Evolutionary conservation across 208 protist genomes (phyloP).

Genomic region (Sergeia podlipaevii): DNA sequence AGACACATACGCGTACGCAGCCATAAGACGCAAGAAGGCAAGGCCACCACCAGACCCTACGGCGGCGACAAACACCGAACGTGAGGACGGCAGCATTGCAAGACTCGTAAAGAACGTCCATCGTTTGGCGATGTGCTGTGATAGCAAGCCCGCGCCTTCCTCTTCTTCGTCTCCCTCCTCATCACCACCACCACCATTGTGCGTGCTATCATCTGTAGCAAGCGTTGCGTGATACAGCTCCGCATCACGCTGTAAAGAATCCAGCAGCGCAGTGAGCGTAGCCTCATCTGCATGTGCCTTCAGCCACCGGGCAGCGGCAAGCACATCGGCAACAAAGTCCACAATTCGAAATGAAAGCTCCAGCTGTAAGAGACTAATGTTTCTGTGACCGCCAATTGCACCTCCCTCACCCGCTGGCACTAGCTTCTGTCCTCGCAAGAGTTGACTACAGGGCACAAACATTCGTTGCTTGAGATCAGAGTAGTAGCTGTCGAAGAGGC

Average conservation of each 20-base stretch:
- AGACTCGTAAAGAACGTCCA: slow-evolving; percentile 13
- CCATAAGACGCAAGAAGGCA: slow-evolving; percentile 28
- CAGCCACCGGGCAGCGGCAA: slow-evolving; percentile 32
- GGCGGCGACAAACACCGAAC: background rate
- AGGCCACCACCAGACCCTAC: background rate
- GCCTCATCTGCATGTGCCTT: slow-evolving; percentile 14
- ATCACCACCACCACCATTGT: background rate
- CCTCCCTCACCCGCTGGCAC: too few relatives aligned
- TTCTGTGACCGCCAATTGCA: too few relatives aligned
- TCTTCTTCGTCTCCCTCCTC: background rate
- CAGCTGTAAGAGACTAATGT: too few relatives aligned
- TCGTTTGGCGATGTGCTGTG: slow-evolving; percentile 14
- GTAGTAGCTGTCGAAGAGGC: too few relatives aligned
- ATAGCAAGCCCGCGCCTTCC: slow-evolving; percentile 8
- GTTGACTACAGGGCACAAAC: too few relatives aligned
- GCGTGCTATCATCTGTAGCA: slow-evolving; percentile 4
- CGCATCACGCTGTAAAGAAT: slow-evolving; percentile 24
- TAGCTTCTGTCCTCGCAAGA: too few relatives aligned
- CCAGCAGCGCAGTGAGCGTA: slow-evolving; percentile 22
- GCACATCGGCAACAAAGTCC: slow-evolving; percentile 22
- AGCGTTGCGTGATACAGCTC: slow-evolving; percentile 11
- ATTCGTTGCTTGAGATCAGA: too few relatives aligned
- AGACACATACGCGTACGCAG: slow-evolving; percentile 25
- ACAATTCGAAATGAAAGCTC: slow-evolving; percentile 6
- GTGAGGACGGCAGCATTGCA: slow-evolving; percentile 6